These are phyloP conservation scores for Fusarium sp. DNA, from an alignment of 2,329 filamentous ascomycete genomes.

Conservation along the genomic window DNA sequence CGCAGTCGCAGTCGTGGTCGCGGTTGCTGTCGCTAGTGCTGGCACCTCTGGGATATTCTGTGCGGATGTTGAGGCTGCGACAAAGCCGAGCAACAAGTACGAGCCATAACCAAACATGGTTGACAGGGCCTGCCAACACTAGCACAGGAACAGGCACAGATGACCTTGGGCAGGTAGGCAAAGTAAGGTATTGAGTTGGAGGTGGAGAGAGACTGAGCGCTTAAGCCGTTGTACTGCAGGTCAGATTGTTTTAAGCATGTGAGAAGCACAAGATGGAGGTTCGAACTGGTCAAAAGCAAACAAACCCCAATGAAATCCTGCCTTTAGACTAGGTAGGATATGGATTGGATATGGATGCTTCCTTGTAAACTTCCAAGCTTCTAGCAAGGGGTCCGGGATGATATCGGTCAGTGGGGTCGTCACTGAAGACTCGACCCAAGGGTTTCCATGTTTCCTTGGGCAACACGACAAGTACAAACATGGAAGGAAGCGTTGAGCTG, in stretches of 20 bases:
- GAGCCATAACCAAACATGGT: conserved; percentile 40
- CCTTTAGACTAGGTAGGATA: background rate
- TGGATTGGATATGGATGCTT: conserved; percentile 7
- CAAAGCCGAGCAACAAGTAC: conserved; percentile 40
- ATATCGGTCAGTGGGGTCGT: conserved; percentile 35
- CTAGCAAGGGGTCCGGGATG: conserved; percentile 31
- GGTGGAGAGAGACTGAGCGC: background rate
- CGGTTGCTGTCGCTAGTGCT: conserved; percentile 33
- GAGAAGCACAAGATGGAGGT: conserved; percentile 3
- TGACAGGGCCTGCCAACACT: conserved; percentile 10
- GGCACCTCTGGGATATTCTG: conserved; percentile 35
- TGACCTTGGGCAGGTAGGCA: background rate
- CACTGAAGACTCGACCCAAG: conserved; percentile 17
- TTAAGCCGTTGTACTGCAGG: conserved; percentile 29
- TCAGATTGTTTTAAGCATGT: conserved; percentile 21
- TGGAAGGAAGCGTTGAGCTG: conserved; percentile 21
- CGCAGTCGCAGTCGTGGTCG: conserved; percentile 11
- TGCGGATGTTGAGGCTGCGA: conserved; percentile 36
- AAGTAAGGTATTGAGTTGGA: background rate
- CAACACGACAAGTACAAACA: conserved; percentile 30
- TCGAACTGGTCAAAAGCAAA: conserved; percentile 9
- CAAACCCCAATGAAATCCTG: conserved; percentile 6
- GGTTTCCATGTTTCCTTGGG: conserved; percentile 17
- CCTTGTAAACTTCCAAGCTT: conserved; percentile 29
- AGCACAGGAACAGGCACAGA: background rate